Conservation (phyloP, 176 grass and related monocot genomes). For the Paspalum notatum region DNA sequence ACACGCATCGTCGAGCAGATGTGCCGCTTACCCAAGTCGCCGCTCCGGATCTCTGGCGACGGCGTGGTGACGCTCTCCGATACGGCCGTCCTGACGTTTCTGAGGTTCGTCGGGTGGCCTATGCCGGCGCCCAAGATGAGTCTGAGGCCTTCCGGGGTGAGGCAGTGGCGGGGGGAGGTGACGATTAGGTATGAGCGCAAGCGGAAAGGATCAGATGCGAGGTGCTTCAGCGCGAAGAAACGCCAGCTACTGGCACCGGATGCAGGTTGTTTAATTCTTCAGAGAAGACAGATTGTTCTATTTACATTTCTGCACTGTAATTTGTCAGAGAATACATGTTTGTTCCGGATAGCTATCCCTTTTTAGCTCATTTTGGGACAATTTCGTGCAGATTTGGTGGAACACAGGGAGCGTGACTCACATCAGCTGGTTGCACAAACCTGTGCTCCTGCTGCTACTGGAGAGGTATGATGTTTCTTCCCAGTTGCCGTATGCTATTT, state of each 20-base stretch:
- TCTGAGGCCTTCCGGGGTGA: conserved; percentile 14
- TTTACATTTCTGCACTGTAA: conserved; percentile 25
- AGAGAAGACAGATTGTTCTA: conserved; percentile 32
- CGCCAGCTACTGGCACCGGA: conserved; percentile 44
- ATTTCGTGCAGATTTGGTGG: conserved; percentile 55
- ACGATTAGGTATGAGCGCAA: conserved; percentile 55
- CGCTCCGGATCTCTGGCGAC: conserved; percentile 43
- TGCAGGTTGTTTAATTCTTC: conserved; percentile 45
- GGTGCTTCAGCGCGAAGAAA: conserved; percentile 40
- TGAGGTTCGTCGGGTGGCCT: conserved; percentile 44
- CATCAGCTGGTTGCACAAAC: conserved; percentile 22
- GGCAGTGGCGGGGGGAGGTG: conserved; percentile 11
- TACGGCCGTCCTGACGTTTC: conserved; percentile 33
- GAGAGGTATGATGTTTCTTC: conserved; percentile 47
- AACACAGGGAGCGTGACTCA: conserved; percentile 2
- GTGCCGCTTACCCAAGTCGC: conserved; percentile 58
- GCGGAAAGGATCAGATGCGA: conserved; percentile 54
- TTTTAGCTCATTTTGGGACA: not conserved
- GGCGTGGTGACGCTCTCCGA: conserved; percentile 53
- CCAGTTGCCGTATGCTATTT: not conserved
- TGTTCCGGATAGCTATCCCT: conserved; percentile 1
- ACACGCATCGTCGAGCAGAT: conserved; percentile 42
- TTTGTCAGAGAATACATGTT: not conserved
- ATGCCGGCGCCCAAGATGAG: conserved; percentile 20
- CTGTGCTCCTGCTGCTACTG: not conserved